phyloP scores from a whole-genome alignment of 768 basidiomycete species.

The Russula griseocarnosa region DNA sequence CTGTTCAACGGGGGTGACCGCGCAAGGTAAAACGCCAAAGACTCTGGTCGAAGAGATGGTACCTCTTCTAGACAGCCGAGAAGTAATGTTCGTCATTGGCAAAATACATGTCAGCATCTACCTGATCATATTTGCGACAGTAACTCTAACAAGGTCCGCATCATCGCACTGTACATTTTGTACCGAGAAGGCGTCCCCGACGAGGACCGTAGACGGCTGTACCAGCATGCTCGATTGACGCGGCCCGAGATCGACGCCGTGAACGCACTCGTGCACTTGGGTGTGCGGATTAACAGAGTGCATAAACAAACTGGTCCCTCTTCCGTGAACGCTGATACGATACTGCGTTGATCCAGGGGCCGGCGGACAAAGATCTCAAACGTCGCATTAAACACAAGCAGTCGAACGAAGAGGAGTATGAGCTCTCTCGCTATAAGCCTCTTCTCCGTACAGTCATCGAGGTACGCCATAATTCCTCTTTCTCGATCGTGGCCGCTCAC shows the following conservation, averaged over 20 bases:
- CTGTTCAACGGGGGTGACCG: constrained; percentile 88
- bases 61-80: constrained; percentile 82
- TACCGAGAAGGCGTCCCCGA: constrained; percentile 97
- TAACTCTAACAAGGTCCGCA: constrained; percentile 88
- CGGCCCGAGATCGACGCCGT: constrained; percentile 91
- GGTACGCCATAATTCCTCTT: constrained; percentile 41
- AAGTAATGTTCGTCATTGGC: constrained; percentile 58
- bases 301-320: constrained; percentile 29
- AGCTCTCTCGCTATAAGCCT: constrained; percentile 91
- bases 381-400: constrained; percentile 78
- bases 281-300: constrained; percentile 80
- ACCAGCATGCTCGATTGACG: constrained; percentile 88
- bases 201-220: constrained; percentile 89
- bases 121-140: constrained; percentile 40
- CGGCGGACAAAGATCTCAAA: constrained; percentile 72
- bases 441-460: constrained; percentile 76
- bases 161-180: constrained; percentile 93
- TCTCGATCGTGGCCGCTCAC: neutral
- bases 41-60: constrained; percentile 98
- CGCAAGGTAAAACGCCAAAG: constrained; percentile 94
- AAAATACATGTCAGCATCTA: neutral
- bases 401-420: constrained; percentile 86
- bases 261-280: constrained; percentile 79
- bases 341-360: constrained; percentile 44
- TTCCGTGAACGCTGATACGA: neutral